Evolutionary conservation across 257 asterid species (phyloP).

Genomic region (Mentha longifolia): DNA sequence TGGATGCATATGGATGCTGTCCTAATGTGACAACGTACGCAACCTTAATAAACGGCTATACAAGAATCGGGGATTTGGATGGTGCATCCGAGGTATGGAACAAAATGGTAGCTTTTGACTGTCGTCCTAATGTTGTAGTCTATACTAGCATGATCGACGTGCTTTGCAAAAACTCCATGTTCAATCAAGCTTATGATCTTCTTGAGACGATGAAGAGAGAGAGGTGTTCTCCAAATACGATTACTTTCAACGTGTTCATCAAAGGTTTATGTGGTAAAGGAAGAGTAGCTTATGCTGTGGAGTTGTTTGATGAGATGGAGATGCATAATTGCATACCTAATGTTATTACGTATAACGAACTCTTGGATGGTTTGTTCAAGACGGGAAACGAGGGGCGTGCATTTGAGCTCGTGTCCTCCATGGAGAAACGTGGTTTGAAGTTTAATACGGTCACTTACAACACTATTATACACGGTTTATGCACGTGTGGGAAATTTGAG

Average conservation of each 20-base stretch:
- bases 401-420: slow-evolving; percentile 55
- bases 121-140: slow-evolving; percentile 72
- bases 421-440: slow-evolving; percentile 59
- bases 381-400: slow-evolving; percentile 39
- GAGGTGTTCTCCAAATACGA: slow-evolving; percentile 67
- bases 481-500: slow-evolving; percentile 49
- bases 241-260: slow-evolving; percentile 69
- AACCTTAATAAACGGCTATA: slow-evolving; percentile 71
- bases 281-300: slow-evolving; percentile 68
- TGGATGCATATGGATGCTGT: slow-evolving; percentile 58
- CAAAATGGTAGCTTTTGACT: slow-evolving; percentile 63
- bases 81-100: slow-evolving; percentile 88
- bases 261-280: slow-evolving; percentile 66
- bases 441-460: slow-evolving; percentile 69
- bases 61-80: slow-evolving; percentile 58
- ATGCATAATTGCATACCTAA: slow-evolving; percentile 52
- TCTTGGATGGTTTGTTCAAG: slow-evolving; percentile 67
- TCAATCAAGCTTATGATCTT: slow-evolving; percentile 66
- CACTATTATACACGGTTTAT: slow-evolving; percentile 62
- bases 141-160: slow-evolving; percentile 83
- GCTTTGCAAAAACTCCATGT: slow-evolving; percentile 69
- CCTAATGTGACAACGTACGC: slow-evolving; percentile 66
- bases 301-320: slow-evolving; percentile 70
- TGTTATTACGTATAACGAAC: slow-evolving; percentile 63
- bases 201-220: slow-evolving; percentile 57